These are phyloP conservation scores for Claviceps spartinae DNA, from an alignment of 2,329 filamentous ascomycete genomes.

Conservation along the genomic window DNA sequence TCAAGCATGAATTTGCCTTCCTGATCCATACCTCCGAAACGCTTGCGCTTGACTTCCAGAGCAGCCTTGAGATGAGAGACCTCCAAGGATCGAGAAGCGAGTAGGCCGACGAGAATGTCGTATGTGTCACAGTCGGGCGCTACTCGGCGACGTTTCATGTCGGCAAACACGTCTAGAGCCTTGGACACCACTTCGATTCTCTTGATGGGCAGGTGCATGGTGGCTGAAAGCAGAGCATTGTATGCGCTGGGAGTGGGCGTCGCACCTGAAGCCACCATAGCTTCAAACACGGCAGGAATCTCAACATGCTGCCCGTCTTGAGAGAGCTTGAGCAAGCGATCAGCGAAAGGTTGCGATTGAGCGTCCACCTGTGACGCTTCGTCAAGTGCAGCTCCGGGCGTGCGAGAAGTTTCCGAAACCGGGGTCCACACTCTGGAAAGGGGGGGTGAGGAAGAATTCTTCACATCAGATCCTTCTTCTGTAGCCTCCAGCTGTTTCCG, in stretches of 20 bases:
- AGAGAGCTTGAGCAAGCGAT: constrained; percentile 64
- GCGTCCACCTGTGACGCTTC: constrained; percentile 47
- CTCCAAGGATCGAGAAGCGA: constrained; percentile 70
- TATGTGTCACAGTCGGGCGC: constrained; percentile 75
- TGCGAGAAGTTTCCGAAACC: constrained; percentile 24
- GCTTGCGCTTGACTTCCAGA: constrained; percentile 68
- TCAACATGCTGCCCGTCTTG: constrained; percentile 64
- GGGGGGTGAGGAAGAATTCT: constrained; percentile 24
- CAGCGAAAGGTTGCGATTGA: constrained; percentile 59
- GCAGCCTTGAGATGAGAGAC: constrained; percentile 57
- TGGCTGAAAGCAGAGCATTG: constrained; percentile 76
- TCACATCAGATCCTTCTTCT: constrained; percentile 25
- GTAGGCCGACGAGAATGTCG: constrained; percentile 68
- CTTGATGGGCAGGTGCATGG: constrained; percentile 66
- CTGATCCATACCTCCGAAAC: constrained; percentile 77
- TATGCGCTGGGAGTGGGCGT: constrained; percentile 77
- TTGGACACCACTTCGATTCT: constrained; percentile 79
- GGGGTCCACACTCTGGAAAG: constrained; percentile 30
- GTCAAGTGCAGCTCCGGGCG: constrained; percentile 37
- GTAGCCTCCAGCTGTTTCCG: constrained; percentile 31
- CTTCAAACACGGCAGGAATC: constrained; percentile 82
- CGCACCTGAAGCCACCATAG: constrained; percentile 71
- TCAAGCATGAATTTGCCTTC: constrained; percentile 76
- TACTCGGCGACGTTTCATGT: constrained; percentile 83
- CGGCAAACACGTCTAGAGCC: constrained; percentile 85